Percentiles rank a stretch among this genome's conserved stretches.
phyloP scores from a whole-genome alignment of 805 yeast genomes.

The Barnettozyma vustinii region DNA sequence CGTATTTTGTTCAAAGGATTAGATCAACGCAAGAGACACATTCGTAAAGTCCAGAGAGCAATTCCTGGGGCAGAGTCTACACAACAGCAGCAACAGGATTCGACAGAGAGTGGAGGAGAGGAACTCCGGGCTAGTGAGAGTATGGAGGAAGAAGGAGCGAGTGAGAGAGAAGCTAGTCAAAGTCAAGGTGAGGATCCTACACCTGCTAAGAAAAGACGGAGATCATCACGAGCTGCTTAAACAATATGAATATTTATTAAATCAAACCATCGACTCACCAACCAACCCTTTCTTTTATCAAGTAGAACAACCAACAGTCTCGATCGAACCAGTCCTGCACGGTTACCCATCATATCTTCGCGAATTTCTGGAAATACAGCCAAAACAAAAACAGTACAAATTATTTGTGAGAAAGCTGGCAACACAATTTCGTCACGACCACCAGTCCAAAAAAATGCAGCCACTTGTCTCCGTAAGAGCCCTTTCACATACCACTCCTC shows the following conservation, averaged over 20 bases:
- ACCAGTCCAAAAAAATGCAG: constrained; percentile 29
- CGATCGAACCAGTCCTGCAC: too few relatives aligned
- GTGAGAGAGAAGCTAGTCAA: not conserved
- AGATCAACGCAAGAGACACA: constrained; percentile 22
- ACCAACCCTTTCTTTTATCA: too few relatives aligned
- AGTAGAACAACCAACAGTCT: too few relatives aligned
- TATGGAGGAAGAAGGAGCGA: not conserved
- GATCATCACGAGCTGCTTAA: not conserved
- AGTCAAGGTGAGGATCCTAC: not conserved
- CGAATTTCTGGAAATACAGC: not conserved
- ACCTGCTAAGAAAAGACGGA: not conserved
- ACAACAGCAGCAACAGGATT: not conserved
- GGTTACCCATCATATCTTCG: not conserved
- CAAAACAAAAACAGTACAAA: constrained; percentile 1
- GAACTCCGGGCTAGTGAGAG: not conserved
- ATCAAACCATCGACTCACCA: too few relatives aligned
- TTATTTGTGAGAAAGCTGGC: not conserved
- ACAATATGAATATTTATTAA: too few relatives aligned
- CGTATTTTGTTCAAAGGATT: constrained; percentile 23
- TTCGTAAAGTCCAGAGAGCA: constrained; percentile 11
- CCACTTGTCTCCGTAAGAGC: constrained; percentile 44
- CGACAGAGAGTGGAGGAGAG: not conserved
- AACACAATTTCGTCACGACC: not conserved
- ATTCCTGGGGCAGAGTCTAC: not conserved
- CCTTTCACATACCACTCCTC: not conserved